A percentile compares a stretch with the other conserved stretches of the same genome.
These are phyloP conservation scores for Lachancea nothofagi DNA, from an alignment of 805 yeast genomes.

Conservation along the genomic window DNA sequence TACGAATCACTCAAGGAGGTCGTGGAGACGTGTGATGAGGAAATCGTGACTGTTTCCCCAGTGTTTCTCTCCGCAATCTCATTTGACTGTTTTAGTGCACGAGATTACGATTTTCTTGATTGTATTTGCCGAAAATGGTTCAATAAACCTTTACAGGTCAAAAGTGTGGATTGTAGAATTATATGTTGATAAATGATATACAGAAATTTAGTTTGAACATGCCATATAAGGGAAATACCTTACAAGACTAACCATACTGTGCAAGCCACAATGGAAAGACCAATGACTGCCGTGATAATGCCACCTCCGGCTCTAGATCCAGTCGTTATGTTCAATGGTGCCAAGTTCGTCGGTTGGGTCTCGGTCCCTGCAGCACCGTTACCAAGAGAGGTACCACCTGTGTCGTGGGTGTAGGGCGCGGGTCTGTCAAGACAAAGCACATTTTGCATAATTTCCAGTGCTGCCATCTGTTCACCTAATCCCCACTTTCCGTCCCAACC, in stretches of 20 bases:
- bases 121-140: constrained; percentile 22
- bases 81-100: constrained; percentile 32
- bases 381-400: constrained; percentile 70
- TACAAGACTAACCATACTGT: constrained; percentile 42
- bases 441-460: constrained; percentile 58
- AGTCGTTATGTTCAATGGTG: constrained; percentile 38
- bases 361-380: constrained; percentile 63
- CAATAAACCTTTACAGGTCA: constrained; percentile 10
- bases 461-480: constrained; percentile 86
- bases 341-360: constrained; percentile 32
- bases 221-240: not conserved
- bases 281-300: constrained; percentile 54
- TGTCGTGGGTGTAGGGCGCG: constrained; percentile 55
- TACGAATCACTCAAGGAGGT: constrained; percentile 15
- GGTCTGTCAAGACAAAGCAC: constrained; percentile 35
- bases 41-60: constrained; percentile 18
- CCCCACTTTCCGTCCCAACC: constrained; percentile 76
- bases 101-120: constrained; percentile 25
- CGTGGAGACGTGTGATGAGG: constrained; percentile 15
- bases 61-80: constrained; percentile 20
- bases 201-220: not conserved
- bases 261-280: constrained; percentile 39
- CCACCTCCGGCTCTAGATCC: constrained; percentile 67
- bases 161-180: constrained; percentile 7
- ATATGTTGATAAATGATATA: constrained; percentile 6